phyloP scores from a whole-genome alignment of 768 basidiomycete species.

The Lactifluus echinatus region DNA sequence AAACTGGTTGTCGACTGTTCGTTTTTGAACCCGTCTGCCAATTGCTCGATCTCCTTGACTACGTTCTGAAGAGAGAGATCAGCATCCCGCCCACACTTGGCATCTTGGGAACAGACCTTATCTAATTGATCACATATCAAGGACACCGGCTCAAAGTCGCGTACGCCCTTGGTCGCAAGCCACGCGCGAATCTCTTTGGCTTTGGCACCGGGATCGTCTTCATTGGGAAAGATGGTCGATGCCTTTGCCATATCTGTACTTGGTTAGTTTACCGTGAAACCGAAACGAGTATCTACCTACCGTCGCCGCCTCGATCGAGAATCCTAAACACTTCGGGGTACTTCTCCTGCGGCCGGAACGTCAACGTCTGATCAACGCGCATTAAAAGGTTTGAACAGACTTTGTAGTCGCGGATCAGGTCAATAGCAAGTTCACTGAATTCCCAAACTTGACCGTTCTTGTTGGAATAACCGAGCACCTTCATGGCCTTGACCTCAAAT shows the following conservation, averaged over 20 bases:
- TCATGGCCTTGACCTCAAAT: constrained; percentile 88
- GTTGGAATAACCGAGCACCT: constrained; percentile 86
- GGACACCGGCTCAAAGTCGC: constrained; percentile 88
- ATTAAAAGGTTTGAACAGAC: constrained; percentile 27
- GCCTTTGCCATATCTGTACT: constrained; percentile 65
- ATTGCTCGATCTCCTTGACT: constrained; percentile 66
- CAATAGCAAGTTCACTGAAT: constrained; percentile 79
- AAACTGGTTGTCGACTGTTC: constrained; percentile 54
- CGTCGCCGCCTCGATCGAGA: constrained; percentile 65
- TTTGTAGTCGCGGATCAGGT: constrained; percentile 80
- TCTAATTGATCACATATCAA: constrained; percentile 86
- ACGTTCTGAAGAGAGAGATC: constrained; percentile 47
- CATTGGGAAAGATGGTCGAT: constrained; percentile 45
- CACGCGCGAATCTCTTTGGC: constrained; percentile 76
- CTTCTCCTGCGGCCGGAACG: constrained; percentile 36
- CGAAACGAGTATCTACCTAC: constrained; percentile 34
- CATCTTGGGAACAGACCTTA: constrained; percentile 44
- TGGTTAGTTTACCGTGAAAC: neutral
- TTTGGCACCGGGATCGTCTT: constrained; percentile 53
- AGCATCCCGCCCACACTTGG: neutral
- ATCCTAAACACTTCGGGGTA: constrained; percentile 80
- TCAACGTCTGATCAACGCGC: neutral
- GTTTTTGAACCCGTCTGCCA: constrained; percentile 59
- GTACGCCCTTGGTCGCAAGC: constrained; percentile 80
- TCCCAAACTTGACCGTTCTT: constrained; percentile 87